These are phyloP conservation scores for Olyra latifolia DNA, from an alignment of 176 grass and related monocot species.

Conservation along the genomic window DNA sequence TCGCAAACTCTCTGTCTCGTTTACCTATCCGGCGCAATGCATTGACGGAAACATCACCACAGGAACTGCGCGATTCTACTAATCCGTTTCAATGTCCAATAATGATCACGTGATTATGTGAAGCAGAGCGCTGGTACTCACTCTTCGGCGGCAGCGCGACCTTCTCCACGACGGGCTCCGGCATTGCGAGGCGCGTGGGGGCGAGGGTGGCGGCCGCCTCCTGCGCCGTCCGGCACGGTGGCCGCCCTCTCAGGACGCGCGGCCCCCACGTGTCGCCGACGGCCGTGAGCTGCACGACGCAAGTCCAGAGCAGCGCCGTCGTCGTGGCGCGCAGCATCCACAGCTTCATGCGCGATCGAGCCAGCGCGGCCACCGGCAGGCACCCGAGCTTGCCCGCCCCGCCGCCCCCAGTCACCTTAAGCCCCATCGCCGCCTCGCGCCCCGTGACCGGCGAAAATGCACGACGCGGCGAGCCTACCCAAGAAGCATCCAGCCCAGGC, in stretches of 20 bases:
- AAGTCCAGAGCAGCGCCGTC: slow-evolving; percentile 63
- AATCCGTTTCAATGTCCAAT: background rate
- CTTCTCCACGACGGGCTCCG: slow-evolving; percentile 44
- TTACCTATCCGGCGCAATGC: background rate
- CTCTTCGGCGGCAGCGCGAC: slow-evolving; percentile 56
- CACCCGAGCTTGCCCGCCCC: slow-evolving; percentile 41
- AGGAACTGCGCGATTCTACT: background rate
- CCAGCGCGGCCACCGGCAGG: slow-evolving; percentile 38
- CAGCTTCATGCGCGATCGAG: slow-evolving; percentile 48
- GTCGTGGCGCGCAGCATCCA: slow-evolving; percentile 60
- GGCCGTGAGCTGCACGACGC: slow-evolving; percentile 66
- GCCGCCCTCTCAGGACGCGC: slow-evolving; percentile 59
- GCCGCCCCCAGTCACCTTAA: slow-evolving; percentile 31
- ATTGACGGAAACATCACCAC: background rate
- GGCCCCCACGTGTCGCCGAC: slow-evolving; percentile 64
- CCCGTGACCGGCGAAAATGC: slow-evolving; percentile 19
- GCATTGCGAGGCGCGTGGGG: slow-evolving; percentile 1
- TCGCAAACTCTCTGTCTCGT: background rate
- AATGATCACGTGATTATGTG: background rate
- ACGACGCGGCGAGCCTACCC: background rate
- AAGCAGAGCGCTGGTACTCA: slow-evolving; percentile 45
- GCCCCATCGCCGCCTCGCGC: slow-evolving; percentile 45
- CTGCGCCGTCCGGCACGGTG: slow-evolving; percentile 56
- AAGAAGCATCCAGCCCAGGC: slow-evolving; percentile 2
- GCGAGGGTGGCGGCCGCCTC: slow-evolving; percentile 26